Conservation (phyloP, 1,284 basidiomycete species). For the Meira nashicola region DNA sequence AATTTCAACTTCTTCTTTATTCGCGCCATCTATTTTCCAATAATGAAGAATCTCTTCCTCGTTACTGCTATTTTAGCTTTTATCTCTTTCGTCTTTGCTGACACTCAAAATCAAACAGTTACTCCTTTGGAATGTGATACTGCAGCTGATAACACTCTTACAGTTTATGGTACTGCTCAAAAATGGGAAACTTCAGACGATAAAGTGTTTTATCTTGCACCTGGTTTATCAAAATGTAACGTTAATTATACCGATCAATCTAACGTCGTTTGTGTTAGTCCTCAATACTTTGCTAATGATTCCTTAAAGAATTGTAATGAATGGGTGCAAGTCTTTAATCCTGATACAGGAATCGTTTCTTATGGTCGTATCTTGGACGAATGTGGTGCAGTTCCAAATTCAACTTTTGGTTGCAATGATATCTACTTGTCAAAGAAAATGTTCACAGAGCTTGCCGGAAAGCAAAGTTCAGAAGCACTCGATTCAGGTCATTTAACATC, state of each 20-base stretch:
- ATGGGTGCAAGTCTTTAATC: too few relatives aligned
- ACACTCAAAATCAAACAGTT: too few relatives aligned
- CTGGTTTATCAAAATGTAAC: neutral
- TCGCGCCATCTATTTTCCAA: too few relatives aligned
- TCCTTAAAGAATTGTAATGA: neutral
- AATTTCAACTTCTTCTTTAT: too few relatives aligned
- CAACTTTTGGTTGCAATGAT: too few relatives aligned
- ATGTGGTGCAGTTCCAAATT: too few relatives aligned
- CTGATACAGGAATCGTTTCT: too few relatives aligned
- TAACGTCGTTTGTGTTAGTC: slow-evolving; percentile 1
- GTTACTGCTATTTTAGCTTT: too few relatives aligned
- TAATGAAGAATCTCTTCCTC: too few relatives aligned
- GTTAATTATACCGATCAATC: neutral
- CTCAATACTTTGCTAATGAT: neutral
- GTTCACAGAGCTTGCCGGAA: neutral
- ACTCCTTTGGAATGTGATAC: neutral
- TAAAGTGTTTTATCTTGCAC: slow-evolving; percentile 1
- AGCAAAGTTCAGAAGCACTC: neutral
- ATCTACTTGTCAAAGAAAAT: neutral
- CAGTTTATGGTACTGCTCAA: neutral
- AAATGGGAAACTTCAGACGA: neutral
- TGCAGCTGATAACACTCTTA: neutral
- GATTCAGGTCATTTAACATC: neutral
- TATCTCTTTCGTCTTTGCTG: too few relatives aligned
- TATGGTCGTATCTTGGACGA: too few relatives aligned